phyloP scores from a whole-genome alignment of 164 flowering plant species.

The Magnolia changhungtana region DNA sequence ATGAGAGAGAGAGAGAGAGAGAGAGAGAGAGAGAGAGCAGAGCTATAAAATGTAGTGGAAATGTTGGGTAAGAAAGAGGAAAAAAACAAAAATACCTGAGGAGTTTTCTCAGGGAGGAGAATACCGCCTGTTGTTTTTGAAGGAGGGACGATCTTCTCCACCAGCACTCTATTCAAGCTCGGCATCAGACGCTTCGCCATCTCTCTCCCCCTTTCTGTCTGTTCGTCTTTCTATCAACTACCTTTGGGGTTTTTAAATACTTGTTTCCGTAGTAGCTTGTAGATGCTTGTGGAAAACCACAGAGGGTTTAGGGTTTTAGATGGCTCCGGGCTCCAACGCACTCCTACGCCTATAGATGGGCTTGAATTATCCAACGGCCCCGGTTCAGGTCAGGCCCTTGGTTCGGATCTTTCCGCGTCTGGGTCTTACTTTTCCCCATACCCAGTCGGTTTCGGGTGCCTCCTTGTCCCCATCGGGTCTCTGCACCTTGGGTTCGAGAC shows the following conservation, averaged over 20 bases:
- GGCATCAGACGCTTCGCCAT: slow-evolving; percentile 76
- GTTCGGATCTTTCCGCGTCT: too few relatives aligned
- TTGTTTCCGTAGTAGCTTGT: background rate
- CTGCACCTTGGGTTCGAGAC: too few relatives aligned
- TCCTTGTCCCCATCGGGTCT: too few relatives aligned
- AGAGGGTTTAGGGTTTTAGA: slow-evolving; percentile 6
- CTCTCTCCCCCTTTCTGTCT: background rate
- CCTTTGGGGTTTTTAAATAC: background rate
- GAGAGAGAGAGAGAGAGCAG: background rate
- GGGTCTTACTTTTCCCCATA: too few relatives aligned
- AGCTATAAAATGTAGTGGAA: background rate
- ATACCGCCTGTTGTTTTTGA: slow-evolving; percentile 63
- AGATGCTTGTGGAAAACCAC: slow-evolving; percentile 5
- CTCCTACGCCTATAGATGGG: too few relatives aligned
- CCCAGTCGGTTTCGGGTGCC: too few relatives aligned
- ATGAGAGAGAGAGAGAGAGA: background rate
- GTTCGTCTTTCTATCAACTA: background rate
- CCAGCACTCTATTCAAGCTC: slow-evolving; percentile 52
- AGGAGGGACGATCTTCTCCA: slow-evolving; percentile 64
- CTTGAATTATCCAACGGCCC: too few relatives aligned
- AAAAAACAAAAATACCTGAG: slow-evolving; percentile 31
- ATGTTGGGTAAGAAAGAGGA: background rate
- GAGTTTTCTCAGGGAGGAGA: slow-evolving; percentile 59
- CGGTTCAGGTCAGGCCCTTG: too few relatives aligned
- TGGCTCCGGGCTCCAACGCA: background rate